Base-by-base conservation (phyloP, 495 filamentous ascomycete genomes). In the Talaromyces nanjingensis region DNA sequence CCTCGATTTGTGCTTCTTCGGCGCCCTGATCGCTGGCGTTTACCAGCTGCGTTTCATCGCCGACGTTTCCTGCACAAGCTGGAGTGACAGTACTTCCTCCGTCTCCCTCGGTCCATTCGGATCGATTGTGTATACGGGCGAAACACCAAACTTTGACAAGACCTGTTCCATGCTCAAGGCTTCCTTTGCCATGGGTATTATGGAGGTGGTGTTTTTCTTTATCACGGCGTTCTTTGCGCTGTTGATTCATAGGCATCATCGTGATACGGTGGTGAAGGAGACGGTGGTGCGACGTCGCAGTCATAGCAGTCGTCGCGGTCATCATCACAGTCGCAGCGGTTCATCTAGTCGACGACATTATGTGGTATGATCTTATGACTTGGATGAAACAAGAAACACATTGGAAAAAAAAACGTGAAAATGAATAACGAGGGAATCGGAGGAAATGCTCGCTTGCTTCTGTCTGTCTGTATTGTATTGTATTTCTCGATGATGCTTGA, bases 101-200 rank as follows among this genome's bases (percentile, higher is more conserved):
- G 63, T 89, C 60, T 80, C 78, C 22, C 76, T 91, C 12, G 87
- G 88, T 31, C 77, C 80, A 18, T 83, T 90, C 53, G 86, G 89
- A 31, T 73, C 70, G 61, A 74, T 72, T 4, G 53, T 42, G 33
- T 77, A 72, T 20, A 70, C 72, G 1, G 79, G 79, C 58, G 71
- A 80, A 5, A 64, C 80, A 24, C 60, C 86, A 3, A 70, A 79
- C 12, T 68, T 86, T 24, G 83, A 92, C 70, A 93, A 93, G 82
- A 82, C 81, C 3, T 97, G 92, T 74, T 83, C 84, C 18, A 93
- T 97, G 91, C 83, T 93, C 61, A 96, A 97, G 84, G 87, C 92
- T 1, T 81, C 77, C 65, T 97, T 90, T 66, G 92, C 91, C 2
- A 83, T 97, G 64, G 92, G 85, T 1, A 96, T 97, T 69, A 93